A percentile compares a stretch with the other conserved stretches of the same genome.
These are phyloP conservation scores for Myriosclerotinia scirpicola DNA, from an alignment of 2,329 filamentous ascomycete genomes.

Conservation along the genomic window DNA sequence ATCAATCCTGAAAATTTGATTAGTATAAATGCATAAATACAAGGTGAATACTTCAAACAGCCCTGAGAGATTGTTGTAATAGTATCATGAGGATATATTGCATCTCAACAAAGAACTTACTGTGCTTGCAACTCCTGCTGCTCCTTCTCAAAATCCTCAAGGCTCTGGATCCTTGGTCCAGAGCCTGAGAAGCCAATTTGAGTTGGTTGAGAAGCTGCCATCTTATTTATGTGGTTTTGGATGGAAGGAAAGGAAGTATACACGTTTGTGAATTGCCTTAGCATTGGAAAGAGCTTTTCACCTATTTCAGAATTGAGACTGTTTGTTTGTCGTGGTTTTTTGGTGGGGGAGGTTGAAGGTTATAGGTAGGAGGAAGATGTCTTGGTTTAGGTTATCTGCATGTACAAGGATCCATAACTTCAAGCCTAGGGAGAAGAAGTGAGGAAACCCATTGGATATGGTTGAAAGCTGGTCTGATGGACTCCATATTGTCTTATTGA, in stretches of 20 bases:
- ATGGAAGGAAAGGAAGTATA: slow-evolving; percentile 3
- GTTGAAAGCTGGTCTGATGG: not conserved
- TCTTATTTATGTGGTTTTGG: not conserved
- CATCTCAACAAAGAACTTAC: not conserved
- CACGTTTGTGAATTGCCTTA: not conserved
- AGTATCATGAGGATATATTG: not conserved
- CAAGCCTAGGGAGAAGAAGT: not conserved
- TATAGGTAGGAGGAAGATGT: not conserved
- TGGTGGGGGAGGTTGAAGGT: not conserved
- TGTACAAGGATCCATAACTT: not conserved
- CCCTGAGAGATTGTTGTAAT: not conserved
- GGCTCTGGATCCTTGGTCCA: not conserved
- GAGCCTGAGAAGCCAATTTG: not conserved
- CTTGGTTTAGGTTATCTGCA: slow-evolving; percentile 2
- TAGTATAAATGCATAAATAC: not conserved
- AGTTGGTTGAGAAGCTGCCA: not conserved
- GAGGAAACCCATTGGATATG: not conserved
- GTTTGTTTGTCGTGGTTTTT: not conserved
- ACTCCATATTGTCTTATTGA: not conserved
- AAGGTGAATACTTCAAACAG: not conserved
- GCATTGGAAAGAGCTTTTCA: not conserved
- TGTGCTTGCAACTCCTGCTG: slow-evolving; percentile 15
- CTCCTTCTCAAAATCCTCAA: slow-evolving; percentile 12
- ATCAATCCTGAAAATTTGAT: not conserved
- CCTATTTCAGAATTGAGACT: not conserved